These are phyloP conservation scores for Cryptococcus sp. DNA, from an alignment of 1,284 basidiomycete genomes.

Conservation along the genomic window DNA sequence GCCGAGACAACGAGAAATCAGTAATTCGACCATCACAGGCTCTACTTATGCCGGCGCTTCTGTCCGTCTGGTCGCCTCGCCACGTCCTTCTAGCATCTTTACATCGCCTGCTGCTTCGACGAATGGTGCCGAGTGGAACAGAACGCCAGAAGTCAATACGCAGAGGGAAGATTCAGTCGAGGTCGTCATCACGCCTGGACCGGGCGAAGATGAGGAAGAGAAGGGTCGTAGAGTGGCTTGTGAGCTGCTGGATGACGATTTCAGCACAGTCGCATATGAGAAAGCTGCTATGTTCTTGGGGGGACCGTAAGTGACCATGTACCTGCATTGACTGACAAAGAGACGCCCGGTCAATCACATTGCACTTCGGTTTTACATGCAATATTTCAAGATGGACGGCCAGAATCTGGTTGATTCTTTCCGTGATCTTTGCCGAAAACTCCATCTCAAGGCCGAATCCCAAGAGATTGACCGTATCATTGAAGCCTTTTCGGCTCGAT, in stretches of 20 bases:
- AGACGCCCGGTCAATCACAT: conserved; percentile 72
- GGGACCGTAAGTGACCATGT: conserved; percentile 61
- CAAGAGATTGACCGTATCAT: conserved; percentile 97
- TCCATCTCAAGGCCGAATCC: conserved; percentile 92
- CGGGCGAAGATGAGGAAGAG: conserved; percentile 50
- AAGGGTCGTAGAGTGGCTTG: conserved; percentile 68
- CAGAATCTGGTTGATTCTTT: conserved; percentile 85
- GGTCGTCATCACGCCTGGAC: neutral
- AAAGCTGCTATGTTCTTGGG: conserved; percentile 97
- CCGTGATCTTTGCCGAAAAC: conserved; percentile 79
- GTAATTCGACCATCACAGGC: neutral
- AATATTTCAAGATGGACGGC: conserved; percentile 80
- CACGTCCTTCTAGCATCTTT: neutral
- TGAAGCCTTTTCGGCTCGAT: conserved; percentile 81
- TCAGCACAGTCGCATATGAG: conserved; percentile 73
- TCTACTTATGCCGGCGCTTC: neutral
- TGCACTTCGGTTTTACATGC: conserved; percentile 74
- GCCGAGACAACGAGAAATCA: neutral
- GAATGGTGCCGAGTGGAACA: neutral
- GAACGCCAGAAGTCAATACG: neutral
- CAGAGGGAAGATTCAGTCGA: neutral
- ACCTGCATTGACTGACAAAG: conserved; percentile 3
- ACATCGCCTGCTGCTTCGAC: neutral
- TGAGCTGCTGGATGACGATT: conserved; percentile 83
- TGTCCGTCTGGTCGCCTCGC: neutral